A percentile compares a stretch with the other conserved stretches of the same genome.
phyloP scores from a whole-genome alignment of 2,329 filamentous ascomycete species.

The Hypoxylon sp. region DNA sequence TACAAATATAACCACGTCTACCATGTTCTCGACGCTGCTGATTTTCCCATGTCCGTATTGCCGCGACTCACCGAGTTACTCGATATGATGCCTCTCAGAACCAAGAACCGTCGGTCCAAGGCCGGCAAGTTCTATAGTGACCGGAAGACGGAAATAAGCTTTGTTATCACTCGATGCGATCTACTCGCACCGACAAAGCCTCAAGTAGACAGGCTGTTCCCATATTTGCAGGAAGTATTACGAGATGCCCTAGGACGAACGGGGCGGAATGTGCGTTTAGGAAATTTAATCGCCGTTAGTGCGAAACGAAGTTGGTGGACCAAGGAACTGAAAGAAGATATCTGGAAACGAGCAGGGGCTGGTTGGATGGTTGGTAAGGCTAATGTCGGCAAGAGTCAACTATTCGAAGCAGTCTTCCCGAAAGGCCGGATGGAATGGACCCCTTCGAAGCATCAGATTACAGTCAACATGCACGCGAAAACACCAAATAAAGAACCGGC shows the following conservation, averaged over 20 bases:
- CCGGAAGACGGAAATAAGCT: constrained; percentile 83
- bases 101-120: constrained; percentile 83
- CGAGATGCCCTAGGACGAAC: constrained; percentile 80
- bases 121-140: constrained; percentile 75
- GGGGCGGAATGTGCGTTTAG: constrained; percentile 81
- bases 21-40: constrained; percentile 93
- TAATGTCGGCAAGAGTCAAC: constrained; percentile 95
- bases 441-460: constrained; percentile 58
- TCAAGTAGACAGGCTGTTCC: constrained; percentile 88
- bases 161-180: constrained; percentile 92
- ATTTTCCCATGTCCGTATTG: constrained; percentile 95
- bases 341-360: constrained; percentile 85
- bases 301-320: constrained; percentile 94
- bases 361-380: constrained; percentile 98
- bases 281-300: constrained; percentile 90
- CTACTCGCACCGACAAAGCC: constrained; percentile 86
- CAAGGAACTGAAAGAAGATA: constrained; percentile 84
- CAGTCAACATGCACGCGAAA: constrained; percentile 53
- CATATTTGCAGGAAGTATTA: constrained; percentile 83
- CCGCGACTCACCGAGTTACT: constrained; percentile 81
- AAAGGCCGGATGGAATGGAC: constrained; percentile 72
- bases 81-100: constrained; percentile 79
- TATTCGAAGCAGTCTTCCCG: constrained; percentile 90
- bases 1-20: constrained; percentile 95
- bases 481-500: constrained; percentile 7